Percentiles rank a stretch among this genome's conserved stretches.
These are phyloP conservation scores for Echeveria elegans DNA, from an alignment of 164 flowering plant genomes.

Conservation along the genomic window DNA sequence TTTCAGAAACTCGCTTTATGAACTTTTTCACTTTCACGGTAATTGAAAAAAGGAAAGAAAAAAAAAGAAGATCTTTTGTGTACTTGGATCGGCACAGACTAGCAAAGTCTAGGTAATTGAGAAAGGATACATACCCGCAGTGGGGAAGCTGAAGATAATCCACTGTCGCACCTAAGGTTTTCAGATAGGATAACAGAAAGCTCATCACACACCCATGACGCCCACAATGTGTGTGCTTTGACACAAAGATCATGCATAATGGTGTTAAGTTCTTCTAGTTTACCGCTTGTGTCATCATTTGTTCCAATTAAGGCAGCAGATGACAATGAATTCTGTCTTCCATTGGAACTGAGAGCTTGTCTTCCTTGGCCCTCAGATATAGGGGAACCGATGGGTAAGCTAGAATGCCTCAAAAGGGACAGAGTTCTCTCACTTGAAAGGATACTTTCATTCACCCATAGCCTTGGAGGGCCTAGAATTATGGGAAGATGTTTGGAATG, in stretches of 20 bases:
- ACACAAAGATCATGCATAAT: conserved; percentile 58
- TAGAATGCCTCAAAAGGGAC: conserved; percentile 36
- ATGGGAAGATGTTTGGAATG: conserved; percentile 79
- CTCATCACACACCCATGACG: conserved; percentile 74
- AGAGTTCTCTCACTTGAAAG: conserved; percentile 28
- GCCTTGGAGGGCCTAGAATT: conserved; percentile 84
- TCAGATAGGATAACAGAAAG: conserved; percentile 47
- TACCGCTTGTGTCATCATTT: conserved; percentile 56
- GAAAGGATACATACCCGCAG: conserved; percentile 49
- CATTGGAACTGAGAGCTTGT: conserved; percentile 26
- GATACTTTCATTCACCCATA: conserved; percentile 49
- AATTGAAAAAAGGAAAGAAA: neutral
- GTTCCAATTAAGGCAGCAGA: conserved; percentile 62
- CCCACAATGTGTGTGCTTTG: conserved; percentile 82
- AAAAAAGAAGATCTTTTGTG: neutral
- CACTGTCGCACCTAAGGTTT: conserved; percentile 65
- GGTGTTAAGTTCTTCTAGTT: conserved; percentile 53
- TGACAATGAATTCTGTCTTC: conserved; percentile 49
- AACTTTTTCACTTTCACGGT: neutral
- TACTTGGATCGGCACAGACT: neutral
- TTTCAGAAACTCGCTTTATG: neutral
- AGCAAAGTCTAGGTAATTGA: neutral
- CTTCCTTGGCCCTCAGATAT: conserved; percentile 37
- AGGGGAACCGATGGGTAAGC: conserved; percentile 31
- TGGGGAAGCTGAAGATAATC: conserved; percentile 52